Percentiles rank a stretch among this genome's conserved stretches.
These are phyloP conservation scores for Trichosporon sp. DNA, from an alignment of 1,284 basidiomycete species.

Conservation along the genomic window DNA sequence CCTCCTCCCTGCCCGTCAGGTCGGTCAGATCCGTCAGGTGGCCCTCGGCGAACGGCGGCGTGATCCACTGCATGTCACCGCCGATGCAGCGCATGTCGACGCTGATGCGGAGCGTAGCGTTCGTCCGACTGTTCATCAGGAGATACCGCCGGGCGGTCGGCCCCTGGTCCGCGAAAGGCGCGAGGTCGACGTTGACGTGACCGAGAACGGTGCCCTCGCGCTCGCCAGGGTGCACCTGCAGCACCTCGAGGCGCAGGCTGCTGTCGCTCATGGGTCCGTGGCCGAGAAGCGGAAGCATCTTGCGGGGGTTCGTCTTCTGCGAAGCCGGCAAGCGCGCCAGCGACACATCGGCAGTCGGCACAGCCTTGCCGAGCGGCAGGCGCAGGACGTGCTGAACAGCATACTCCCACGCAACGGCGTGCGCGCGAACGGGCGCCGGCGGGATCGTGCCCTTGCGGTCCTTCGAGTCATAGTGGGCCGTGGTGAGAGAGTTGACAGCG, in stretches of 20 bases:
- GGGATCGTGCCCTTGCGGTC: conserved; percentile 47
- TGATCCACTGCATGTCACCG: conserved; percentile 47
- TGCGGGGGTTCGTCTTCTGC: conserved; percentile 13
- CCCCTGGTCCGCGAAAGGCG: conserved; percentile 54
- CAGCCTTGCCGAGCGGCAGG: conserved; percentile 46
- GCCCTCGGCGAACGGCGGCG: conserved; percentile 49
- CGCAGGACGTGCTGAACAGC: conserved; percentile 45
- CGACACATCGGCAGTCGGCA: conserved; percentile 17
- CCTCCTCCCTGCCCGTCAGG: conserved; percentile 32
- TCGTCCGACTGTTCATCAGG: conserved; percentile 52
- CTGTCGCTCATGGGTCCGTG: conserved; percentile 48
- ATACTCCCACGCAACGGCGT: conserved; percentile 51
- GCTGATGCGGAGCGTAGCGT: conserved; percentile 55
- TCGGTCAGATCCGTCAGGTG: conserved; percentile 45
- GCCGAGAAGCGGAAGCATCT: conserved; percentile 42
- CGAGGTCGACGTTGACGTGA: conserved; percentile 53
- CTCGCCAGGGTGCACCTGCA: conserved; percentile 19
- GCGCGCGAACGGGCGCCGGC: conserved; percentile 35
- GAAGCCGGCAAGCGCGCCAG: conserved; percentile 12
- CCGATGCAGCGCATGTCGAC: conserved; percentile 51
- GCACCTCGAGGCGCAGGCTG: conserved; percentile 44
- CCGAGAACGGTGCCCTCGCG: conserved; percentile 40
- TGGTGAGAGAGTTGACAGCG: neutral
- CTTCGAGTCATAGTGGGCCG: conserved; percentile 21
- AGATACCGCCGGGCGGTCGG: conserved; percentile 50